Conservation (phyloP, 345 rosid genomes). For the Populus nigra region DNA sequence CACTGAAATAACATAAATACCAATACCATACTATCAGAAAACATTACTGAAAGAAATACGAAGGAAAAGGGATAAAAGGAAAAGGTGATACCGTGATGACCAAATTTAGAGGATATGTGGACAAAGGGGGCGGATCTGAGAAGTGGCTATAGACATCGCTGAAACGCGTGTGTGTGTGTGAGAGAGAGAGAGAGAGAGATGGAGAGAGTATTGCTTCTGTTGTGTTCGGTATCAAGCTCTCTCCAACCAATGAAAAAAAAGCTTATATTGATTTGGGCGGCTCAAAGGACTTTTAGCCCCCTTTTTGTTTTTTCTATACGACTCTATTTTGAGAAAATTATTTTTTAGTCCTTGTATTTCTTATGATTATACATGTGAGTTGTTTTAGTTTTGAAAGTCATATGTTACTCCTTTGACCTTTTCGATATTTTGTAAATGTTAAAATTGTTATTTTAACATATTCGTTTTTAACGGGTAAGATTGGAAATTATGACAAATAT, state of each 20-base stretch:
- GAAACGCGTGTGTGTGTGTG: neutral
- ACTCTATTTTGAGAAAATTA: neutral
- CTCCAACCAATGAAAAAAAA: neutral
- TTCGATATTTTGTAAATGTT: too few species aligned
- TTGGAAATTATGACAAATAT: too few species aligned
- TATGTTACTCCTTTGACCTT: too few species aligned
- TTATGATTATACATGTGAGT: neutral
- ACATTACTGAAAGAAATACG: neutral
- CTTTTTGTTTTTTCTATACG: neutral
- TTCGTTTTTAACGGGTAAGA: too few species aligned
- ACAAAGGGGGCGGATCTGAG: constrained; percentile 31
- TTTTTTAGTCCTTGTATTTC: neutral
- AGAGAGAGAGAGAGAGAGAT: neutral
- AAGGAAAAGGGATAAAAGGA: neutral
- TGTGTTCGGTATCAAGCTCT: neutral
- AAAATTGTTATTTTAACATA: too few species aligned
- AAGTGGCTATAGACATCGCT: constrained; percentile 29
- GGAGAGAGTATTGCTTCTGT: too few species aligned
- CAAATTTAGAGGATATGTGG: constrained; percentile 9
- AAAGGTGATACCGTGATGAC: constrained; percentile 17
- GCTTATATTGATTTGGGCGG: neutral
- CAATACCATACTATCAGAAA: neutral
- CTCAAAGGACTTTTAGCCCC: too few species aligned
- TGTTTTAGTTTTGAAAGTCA: too few species aligned
- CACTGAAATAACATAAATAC: neutral